Conservation (phyloP, 352 stramenopile species). For the Pythium rishiriense region DNA sequence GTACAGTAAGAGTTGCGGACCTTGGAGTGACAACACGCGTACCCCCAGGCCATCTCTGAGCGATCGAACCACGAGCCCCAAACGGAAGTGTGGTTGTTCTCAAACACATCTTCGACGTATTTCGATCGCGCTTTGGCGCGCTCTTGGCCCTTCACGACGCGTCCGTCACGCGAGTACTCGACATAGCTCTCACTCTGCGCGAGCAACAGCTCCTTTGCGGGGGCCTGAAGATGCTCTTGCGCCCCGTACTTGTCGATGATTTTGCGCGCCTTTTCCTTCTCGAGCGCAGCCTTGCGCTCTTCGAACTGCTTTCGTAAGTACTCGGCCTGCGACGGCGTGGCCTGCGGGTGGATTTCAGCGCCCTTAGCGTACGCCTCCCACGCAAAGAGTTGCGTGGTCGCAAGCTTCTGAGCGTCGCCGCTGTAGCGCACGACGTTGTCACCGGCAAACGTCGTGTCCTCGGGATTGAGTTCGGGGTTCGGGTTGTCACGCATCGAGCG, state of each 20-base stretch:
- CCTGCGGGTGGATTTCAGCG: constrained; percentile 93
- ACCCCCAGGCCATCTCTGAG: constrained; percentile 95
- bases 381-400: constrained; percentile 94
- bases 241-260: constrained; percentile 97
- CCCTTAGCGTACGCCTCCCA: constrained; percentile 94
- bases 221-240: constrained; percentile 88
- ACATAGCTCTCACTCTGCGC: constrained; percentile 90
- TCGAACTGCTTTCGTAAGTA: constrained; percentile 95
- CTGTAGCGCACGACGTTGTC: constrained; percentile 96
- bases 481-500: constrained; percentile 98
- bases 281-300: constrained; percentile 65
- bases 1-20: constrained; percentile 96
- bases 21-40: constrained; percentile 95
- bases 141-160: constrained; percentile 83
- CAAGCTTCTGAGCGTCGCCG: constrained; percentile 92
- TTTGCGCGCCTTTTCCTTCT: constrained; percentile 67
- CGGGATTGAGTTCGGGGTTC: constrained; percentile 92
- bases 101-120: constrained; percentile 97
- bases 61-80: constrained; percentile 99
- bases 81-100: constrained; percentile 96
- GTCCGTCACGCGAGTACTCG: constrained; percentile 93
- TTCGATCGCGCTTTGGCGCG: constrained; percentile 91
- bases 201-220: constrained; percentile 78
- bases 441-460: constrained; percentile 93
- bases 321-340: constrained; percentile 96